Conservation (phyloP, 1,284 basidiomycete species). For the Trichosporon coremiiforme region DNA sequence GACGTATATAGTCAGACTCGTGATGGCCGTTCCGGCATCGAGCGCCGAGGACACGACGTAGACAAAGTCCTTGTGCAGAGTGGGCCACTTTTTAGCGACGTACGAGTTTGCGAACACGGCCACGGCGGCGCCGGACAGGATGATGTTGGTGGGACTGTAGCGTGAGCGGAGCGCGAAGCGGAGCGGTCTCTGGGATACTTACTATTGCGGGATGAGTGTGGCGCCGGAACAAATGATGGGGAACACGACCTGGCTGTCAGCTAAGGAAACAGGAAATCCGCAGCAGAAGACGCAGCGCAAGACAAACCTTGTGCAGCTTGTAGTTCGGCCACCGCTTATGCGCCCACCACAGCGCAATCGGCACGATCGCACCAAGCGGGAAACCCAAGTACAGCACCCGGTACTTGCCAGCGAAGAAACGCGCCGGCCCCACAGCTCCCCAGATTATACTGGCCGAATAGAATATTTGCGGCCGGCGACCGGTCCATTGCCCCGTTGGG, state of each 20-base stretch:
- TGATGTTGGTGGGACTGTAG: slow-evolving; percentile 59
- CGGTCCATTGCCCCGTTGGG: slow-evolving; percentile 58
- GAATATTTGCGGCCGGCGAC: slow-evolving; percentile 53
- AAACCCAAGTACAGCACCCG: slow-evolving; percentile 57
- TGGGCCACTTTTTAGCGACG: slow-evolving; percentile 49
- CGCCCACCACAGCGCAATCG: slow-evolving; percentile 55
- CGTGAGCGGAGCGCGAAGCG: slow-evolving; percentile 18
- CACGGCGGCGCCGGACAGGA: slow-evolving; percentile 56
- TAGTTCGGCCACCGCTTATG: slow-evolving; percentile 54
- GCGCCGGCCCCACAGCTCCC: slow-evolving; percentile 58
- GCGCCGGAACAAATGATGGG: slow-evolving; percentile 60
- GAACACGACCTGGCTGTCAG: slow-evolving; percentile 52
- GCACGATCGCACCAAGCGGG: slow-evolving; percentile 56
- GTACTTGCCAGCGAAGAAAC: slow-evolving; percentile 60
- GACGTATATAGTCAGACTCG: slow-evolving; percentile 58
- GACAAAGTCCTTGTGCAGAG: slow-evolving; percentile 46
- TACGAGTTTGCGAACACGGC: slow-evolving; percentile 56
- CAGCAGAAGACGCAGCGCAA: too few species aligned
- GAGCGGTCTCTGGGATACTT: slow-evolving; percentile 26
- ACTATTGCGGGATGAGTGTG: slow-evolving; percentile 55
- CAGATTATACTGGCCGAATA: slow-evolving; percentile 57
- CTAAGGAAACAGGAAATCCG: neutral
- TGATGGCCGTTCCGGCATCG: slow-evolving; percentile 58
- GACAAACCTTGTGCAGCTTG: slow-evolving; percentile 49
- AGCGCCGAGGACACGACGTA: slow-evolving; percentile 57